Base-by-base conservation (phyloP, 495 filamentous ascomycete genomes). In the Aspergillus bertholletiae region DNA sequence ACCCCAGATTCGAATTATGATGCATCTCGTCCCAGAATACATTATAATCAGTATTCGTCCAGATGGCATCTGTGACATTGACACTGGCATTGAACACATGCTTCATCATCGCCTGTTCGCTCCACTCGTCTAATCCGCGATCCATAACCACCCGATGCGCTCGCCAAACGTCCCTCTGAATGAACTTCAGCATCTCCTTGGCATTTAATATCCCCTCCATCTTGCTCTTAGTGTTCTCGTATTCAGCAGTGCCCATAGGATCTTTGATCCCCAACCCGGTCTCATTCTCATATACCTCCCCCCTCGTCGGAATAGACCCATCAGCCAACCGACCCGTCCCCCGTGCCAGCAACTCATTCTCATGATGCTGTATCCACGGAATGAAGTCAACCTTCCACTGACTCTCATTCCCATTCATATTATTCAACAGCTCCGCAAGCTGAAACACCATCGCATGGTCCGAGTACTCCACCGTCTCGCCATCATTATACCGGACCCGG, bases 371-470 rank as follows among this genome's bases (percentile, higher is more conserved):
- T 24, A 82, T 73, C 82, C 82, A 88, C 1, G 76, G 76, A 40
- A 87, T 85, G 51, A 87, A 88, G 28, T 86, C 78, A 22, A 88
- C 77, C 28, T 66, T 73, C 46, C 78, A 72, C 30, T 74, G 65
- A 24, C 73, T 65, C 39, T 77, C 55, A 55, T 78, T 60, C 5
- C 63, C 64, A 66, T 87, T 85, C 51, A 84, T 65, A 12, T 63
- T 58, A 61, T 87, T 86, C 63, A 86, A 67, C 50, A 75, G 65
- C 0, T 69, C 72, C 9, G 74, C 84, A 26, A 86, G 73, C 63
- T 84, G 78, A 60, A 84, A 87, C 0, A 84, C 74, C 60, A 84
- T 66, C 55, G 78, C 74, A 61, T 84, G 80, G 60, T 84, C 80
- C 7, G 70, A 68, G 48, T 80, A 76, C 41, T 74, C 65, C 24